Percentiles rank a stretch among this genome's conserved stretches.
Conservation (phyloP, 768 basidiomycete genomes). For the Leccinum disarticulatum region DNA sequence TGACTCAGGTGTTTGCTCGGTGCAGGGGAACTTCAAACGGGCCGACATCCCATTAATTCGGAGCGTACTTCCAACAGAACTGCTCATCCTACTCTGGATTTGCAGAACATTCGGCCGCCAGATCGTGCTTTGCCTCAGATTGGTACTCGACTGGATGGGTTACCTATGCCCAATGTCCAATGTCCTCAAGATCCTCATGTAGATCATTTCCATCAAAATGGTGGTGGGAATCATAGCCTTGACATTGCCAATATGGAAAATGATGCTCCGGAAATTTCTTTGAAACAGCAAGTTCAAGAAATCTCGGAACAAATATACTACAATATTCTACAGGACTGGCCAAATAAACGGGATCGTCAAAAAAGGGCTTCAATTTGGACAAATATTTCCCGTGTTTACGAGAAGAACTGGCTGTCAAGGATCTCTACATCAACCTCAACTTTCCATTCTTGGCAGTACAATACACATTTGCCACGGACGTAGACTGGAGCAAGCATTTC, state of each 20-base stretch:
- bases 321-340: background rate
- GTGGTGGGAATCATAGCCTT: background rate
- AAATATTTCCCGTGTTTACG: background rate
- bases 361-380: background rate
- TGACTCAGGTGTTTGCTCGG: background rate
- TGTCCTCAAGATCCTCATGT: slow-evolving; percentile 7
- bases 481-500: background rate
- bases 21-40: background rate
- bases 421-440: background rate
- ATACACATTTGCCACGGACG: background rate
- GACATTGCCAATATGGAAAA: background rate
- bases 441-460: background rate
- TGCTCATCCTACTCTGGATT: background rate
- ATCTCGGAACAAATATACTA: background rate
- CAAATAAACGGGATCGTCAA: background rate
- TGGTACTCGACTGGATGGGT: background rate
- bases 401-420: background rate
- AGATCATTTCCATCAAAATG: background rate
- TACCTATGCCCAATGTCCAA: background rate
- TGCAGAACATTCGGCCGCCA: background rate
- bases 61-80: background rate
- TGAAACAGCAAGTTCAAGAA: background rate
- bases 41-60: background rate
- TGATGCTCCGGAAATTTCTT: background rate
- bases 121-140: background rate